phyloP scores from a whole-genome alignment of 2,329 filamentous ascomycete species.

The Cladorrhinum sp. region DNA sequence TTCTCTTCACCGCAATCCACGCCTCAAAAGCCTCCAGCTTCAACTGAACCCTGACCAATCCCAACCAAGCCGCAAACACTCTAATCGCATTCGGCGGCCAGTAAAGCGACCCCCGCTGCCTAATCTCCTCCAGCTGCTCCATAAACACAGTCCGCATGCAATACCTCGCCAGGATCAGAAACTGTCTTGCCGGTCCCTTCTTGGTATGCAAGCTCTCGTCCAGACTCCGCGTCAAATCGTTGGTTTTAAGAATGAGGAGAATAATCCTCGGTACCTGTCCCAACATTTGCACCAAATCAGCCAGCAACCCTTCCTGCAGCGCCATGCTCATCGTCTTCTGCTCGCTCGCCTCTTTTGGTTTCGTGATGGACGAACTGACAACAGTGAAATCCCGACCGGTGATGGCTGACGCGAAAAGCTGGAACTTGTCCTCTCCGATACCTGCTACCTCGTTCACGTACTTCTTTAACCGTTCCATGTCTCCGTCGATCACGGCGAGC shows the following conservation, averaged over 20 bases:
- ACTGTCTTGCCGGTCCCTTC: slow-evolving; percentile 61
- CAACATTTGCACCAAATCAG: slow-evolving; percentile 82
- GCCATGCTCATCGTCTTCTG: slow-evolving; percentile 83
- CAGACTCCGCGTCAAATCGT: slow-evolving; percentile 88
- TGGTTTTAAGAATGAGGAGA: slow-evolving; percentile 93
- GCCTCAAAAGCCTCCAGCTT: slow-evolving; percentile 64
- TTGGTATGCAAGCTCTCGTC: slow-evolving; percentile 85
- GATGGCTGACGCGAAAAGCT: slow-evolving; percentile 92
- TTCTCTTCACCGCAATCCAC: slow-evolving; percentile 55
- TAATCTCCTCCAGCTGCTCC: slow-evolving; percentile 60
- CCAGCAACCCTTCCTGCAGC: slow-evolving; percentile 82
- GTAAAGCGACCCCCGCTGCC: slow-evolving; percentile 50
- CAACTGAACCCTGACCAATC: slow-evolving; percentile 57
- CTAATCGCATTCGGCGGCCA: slow-evolving; percentile 56
- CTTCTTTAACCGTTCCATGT: slow-evolving; percentile 80
- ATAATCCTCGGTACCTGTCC: slow-evolving; percentile 89
- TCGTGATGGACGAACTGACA: slow-evolving; percentile 57
- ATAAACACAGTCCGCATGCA: slow-evolving; percentile 64
- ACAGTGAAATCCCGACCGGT: slow-evolving; percentile 88
- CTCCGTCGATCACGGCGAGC: slow-evolving; percentile 90
- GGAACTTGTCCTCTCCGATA: slow-evolving; percentile 85
- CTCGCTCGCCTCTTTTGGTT: slow-evolving; percentile 67
- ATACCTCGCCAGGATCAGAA: slow-evolving; percentile 67
- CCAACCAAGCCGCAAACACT: slow-evolving; percentile 55
- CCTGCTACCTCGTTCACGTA: slow-evolving; percentile 88